These are phyloP conservation scores for Meyerozyma sp. DNA, from an alignment of 1,139 yeast species.

Conservation along the genomic window DNA sequence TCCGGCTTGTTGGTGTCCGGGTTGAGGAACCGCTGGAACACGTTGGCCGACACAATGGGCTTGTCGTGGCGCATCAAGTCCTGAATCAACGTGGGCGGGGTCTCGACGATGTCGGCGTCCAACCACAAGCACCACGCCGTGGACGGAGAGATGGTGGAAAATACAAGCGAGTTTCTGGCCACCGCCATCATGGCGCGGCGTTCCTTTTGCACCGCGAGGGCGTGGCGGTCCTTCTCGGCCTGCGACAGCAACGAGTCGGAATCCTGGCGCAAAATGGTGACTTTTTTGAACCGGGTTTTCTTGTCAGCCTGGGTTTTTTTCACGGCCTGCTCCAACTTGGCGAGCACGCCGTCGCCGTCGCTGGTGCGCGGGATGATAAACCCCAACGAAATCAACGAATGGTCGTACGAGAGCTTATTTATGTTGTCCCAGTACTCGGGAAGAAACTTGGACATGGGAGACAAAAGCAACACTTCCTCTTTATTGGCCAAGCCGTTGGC, in stretches of 20 bases:
- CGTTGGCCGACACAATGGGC: constrained; percentile 86
- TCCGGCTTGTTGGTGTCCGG: constrained; percentile 49
- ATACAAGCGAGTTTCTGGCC: constrained; percentile 85
- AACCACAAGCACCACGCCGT: constrained; percentile 96
- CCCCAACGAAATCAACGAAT: constrained; percentile 78
- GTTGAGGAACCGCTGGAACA: constrained; percentile 75
- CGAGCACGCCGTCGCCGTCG: constrained; percentile 76
- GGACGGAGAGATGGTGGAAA: constrained; percentile 84
- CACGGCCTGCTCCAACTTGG: constrained; percentile 65
- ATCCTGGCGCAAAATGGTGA: constrained; percentile 88
- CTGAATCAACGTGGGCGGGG: constrained; percentile 76
- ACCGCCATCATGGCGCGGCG: constrained; percentile 88
- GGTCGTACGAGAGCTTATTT: constrained; percentile 70
- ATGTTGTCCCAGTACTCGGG: constrained; percentile 86
- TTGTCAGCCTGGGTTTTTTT: constrained; percentile 49
- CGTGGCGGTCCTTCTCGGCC: constrained; percentile 70
- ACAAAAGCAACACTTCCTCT: constrained; percentile 76
- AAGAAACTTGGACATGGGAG: constrained; percentile 86
- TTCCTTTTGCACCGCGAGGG: constrained; percentile 74
- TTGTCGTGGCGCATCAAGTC: constrained; percentile 84
- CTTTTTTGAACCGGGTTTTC: constrained; percentile 62
- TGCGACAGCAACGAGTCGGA: constrained; percentile 67
- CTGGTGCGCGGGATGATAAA: constrained; percentile 79
- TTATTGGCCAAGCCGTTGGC: constrained; percentile 64
- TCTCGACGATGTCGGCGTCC: constrained; percentile 89